These are phyloP conservation scores for Podospora sp. DNA, from an alignment of 495 filamentous ascomycete genomes.

Conservation along the genomic window DNA sequence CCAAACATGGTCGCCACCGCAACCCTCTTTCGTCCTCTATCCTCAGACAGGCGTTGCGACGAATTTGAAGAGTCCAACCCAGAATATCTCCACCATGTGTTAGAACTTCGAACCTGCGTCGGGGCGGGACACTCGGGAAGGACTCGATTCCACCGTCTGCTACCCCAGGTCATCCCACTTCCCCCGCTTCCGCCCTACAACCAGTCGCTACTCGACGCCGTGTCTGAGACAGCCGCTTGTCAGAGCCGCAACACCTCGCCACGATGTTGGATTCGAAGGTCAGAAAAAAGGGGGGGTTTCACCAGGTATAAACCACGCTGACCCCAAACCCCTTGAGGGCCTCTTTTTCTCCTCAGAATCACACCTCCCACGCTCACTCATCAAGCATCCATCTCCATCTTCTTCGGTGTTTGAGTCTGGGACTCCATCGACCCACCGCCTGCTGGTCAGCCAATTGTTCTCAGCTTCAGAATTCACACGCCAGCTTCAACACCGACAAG, in stretches of 20 bases:
- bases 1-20: no score
- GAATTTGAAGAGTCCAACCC: no score
- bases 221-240: not conserved
- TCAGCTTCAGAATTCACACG: not conserved
- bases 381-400: not conserved
- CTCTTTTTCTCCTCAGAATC: not conserved
- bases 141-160: not conserved
- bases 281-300: not conserved
- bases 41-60: no score
- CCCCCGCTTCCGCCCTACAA: not conserved
- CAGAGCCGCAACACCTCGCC: not conserved
- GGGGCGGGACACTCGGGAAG: not conserved
- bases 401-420: not conserved
- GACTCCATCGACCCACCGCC: not conserved
- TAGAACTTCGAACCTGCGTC: no score
- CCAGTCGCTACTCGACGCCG: not conserved
- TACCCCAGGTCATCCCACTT: not conserved
- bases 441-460: not conserved
- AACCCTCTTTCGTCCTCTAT: no score
- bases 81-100: no score
- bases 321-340: not conserved
- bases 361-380: not conserved
- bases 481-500: conserved; percentile 1
- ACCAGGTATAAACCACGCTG: not conserved
- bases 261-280: not conserved